Evolutionary conservation across 305 asterid species (phyloP), one percentile per base, ranked within the genome.

Genomic region (Ilex paraguariensis): DNA sequence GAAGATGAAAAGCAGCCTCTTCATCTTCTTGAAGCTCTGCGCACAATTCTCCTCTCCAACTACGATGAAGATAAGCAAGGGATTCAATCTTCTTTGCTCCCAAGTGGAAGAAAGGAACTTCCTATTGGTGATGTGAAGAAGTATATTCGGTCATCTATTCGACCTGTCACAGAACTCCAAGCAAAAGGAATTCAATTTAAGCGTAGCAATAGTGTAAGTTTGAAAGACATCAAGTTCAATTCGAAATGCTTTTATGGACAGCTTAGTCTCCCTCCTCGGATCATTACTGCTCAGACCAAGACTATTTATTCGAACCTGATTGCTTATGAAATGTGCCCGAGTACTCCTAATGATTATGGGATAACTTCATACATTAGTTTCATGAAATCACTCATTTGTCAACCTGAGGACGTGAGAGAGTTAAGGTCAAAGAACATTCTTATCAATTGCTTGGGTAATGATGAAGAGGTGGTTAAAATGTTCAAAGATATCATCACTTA

Each of bases 21-120:
- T 9, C 86, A 81, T 61, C 66, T 81, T 14, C 75, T 81, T 10
- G 80, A 75, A 40, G 81, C 75, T 14, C 52, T 45, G 39, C 66
- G 84, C 13, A 31, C 57, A 3, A 44, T 30, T 4, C 59, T 75
- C 1, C 32, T 69, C 56, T 7, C 63, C 31, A 46, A 56, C 39
- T 49, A 17, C 10, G 63, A 56, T 66, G 69, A 15, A 30, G 48
- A 12, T n/a, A 13, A 56, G 45, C 31, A 7, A 16, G 15, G 4
- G 66, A 17, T 63, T 60, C 12, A 31, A 14, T 44, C 56, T 36
- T 3, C 28, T 6, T 56, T 15, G 28, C 55, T 13, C 13, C 16
- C 56, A 60, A 48, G 49, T n/a, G 39, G 50, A 5, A 5, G 55
- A 54, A 66, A 56, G 44, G 50, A 61, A 39, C 65, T 56, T 28